Conservation (phyloP, 1,284 basidiomycete species). For the Pseudozyma tsukubaensis region DNA sequence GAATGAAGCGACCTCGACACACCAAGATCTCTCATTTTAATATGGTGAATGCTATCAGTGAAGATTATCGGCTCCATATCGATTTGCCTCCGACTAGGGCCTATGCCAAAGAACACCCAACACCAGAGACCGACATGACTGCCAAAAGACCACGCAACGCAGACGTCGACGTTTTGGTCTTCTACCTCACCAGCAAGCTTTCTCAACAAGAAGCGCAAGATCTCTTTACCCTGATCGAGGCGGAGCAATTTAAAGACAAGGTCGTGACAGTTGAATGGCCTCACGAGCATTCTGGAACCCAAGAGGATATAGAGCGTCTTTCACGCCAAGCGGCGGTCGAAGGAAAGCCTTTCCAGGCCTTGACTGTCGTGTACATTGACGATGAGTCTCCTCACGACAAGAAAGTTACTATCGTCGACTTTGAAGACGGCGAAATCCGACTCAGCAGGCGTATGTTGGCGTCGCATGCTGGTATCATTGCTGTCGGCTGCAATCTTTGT, state of each 20-base stretch:
- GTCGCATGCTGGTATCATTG: constrained; percentile 3
- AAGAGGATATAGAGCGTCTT: constrained; percentile 12
- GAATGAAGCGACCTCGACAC: no score
- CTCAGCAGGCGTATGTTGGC: constrained; percentile 8
- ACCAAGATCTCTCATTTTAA: no score
- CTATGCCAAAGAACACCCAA: constrained; percentile 2
- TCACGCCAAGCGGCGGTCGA: constrained; percentile 9
- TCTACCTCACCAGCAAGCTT: constrained; percentile 17
- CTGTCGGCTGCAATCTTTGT: constrained; percentile 14
- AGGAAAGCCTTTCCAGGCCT: constrained; percentile 8
- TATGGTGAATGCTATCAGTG: no score
- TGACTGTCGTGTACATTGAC: constrained; percentile 15
- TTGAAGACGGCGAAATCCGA: constrained; percentile 10
- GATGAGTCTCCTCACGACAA: constrained; percentile 13
- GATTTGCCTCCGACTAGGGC: neutral
- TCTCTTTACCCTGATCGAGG: constrained; percentile 10
- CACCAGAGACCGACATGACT: constrained; percentile 7
- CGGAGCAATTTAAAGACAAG: constrained; percentile 6
- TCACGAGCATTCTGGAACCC: constrained; percentile 12
- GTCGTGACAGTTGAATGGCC: constrained; percentile 16
- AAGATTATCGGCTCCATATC: no score
- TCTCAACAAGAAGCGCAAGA: constrained; percentile 9
- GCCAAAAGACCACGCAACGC: constrained; percentile 9
- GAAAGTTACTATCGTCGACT: constrained; percentile 6
- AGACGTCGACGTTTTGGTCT: constrained; percentile 9